Percentiles rank a stretch among this genome's conserved stretches.
These are phyloP conservation scores for Solanum boliviense DNA, from an alignment of 257 asterid genomes.

Conservation along the genomic window DNA sequence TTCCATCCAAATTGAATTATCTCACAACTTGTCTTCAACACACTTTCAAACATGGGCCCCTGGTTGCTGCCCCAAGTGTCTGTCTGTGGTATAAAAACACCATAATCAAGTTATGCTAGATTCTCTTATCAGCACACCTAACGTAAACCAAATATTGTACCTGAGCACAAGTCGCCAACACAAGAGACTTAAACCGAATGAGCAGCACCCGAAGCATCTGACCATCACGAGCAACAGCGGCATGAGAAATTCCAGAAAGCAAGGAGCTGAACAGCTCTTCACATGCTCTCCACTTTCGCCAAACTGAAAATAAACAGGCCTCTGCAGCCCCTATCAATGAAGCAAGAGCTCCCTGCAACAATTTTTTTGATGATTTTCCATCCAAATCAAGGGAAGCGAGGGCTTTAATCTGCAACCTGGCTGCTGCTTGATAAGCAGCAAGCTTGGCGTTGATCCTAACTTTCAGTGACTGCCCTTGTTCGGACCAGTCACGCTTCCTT, in stretches of 20 bases:
- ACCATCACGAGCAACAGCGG: conserved; percentile 76
- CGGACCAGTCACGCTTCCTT: conserved; percentile 88
- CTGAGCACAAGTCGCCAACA: conserved; percentile 81
- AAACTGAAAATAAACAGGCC: conserved; percentile 70
- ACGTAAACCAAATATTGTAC: conserved; percentile 25
- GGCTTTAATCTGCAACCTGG: conserved; percentile 60
- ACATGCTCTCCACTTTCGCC: conserved; percentile 88
- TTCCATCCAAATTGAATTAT: conserved; percentile 87
- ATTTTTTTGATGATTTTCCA: conserved; percentile 78
- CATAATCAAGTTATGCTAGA: conserved; percentile 9
- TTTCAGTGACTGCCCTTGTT: conserved; percentile 83
- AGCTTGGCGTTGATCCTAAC: conserved; percentile 68
- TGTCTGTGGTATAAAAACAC: conserved; percentile 36
- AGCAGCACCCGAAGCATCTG: conserved; percentile 87
- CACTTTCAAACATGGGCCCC: conserved; percentile 80
- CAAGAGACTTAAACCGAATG: conserved; percentile 84
- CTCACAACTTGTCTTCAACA: conserved; percentile 82
- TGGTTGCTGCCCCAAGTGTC: conserved; percentile 71
- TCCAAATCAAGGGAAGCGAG: conserved; percentile 69
- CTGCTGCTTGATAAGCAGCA: conserved; percentile 84
- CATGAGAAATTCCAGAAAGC: conserved; percentile 85
- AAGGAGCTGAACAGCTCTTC: conserved; percentile 88
- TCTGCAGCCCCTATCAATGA: conserved; percentile 78
- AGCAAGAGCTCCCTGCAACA: conserved; percentile 88
- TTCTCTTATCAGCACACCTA: conserved; percentile 8